A percentile compares a stretch with the other conserved stretches of the same genome.
Evolutionary conservation across 2,329 filamentous ascomycete species (phyloP).

Genomic region (Clonostachys solani): DNA sequence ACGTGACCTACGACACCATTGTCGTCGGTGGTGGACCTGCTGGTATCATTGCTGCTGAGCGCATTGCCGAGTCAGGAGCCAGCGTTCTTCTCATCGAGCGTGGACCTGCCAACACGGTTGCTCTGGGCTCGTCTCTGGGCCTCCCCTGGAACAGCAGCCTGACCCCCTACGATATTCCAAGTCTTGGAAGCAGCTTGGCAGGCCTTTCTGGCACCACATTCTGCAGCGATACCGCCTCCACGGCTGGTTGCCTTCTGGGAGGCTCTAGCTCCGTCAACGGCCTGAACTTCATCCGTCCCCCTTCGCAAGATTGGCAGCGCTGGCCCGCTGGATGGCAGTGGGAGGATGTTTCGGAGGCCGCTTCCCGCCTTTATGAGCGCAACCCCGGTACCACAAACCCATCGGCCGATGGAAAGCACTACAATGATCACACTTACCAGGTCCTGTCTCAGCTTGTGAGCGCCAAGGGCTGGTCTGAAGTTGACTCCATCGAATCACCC

Average conservation of each 20-base stretch:
- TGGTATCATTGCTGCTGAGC: slow-evolving; percentile 15
- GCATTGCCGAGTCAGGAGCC: slow-evolving; percentile 58
- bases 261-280: slow-evolving; percentile 62
- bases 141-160: slow-evolving; percentile 53
- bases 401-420: slow-evolving; percentile 61
- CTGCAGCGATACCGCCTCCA: slow-evolving; percentile 11
- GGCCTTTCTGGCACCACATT: slow-evolving; percentile 54
- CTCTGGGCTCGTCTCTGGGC: slow-evolving; percentile 1
- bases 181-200: too few species aligned
- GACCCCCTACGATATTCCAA: slow-evolving; percentile 65
- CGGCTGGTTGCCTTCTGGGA: slow-evolving; percentile 60
- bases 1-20: slow-evolving; percentile 13
- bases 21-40: slow-evolving; percentile 15
- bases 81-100: slow-evolving; percentile 60
- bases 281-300: slow-evolving; percentile 63
- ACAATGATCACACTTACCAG: slow-evolving; percentile 61
- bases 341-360: slow-evolving; percentile 49
- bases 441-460: slow-evolving; percentile 55
- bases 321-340: slow-evolving; percentile 67
- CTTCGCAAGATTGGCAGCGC: slow-evolving; percentile 63
- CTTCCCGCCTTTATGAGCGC: slow-evolving; percentile 57
- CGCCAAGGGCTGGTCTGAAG: slow-evolving; percentile 56
- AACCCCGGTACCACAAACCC: slow-evolving; percentile 47
- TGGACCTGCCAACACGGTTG: slow-evolving; percentile 50
- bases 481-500: slow-evolving; percentile 55